These are phyloP conservation scores for Wallacemonas sp. DNA, from an alignment of 208 protist species.

Conservation along the genomic window DNA sequence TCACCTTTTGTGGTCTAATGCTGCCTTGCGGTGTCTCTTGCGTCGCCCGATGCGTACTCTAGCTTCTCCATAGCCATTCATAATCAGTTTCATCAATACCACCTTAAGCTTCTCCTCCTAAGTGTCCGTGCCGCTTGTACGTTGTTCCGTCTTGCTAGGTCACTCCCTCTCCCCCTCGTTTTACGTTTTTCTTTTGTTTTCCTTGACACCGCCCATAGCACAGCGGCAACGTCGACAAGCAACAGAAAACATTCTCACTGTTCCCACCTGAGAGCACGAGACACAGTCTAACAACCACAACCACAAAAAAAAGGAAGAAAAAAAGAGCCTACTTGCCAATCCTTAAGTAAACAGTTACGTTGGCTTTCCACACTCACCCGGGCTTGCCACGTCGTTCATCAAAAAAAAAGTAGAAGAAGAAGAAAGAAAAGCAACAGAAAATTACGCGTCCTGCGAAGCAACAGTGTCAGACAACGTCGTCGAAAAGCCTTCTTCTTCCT, in stretches of 20 bases:
- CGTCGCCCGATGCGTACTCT: no score
- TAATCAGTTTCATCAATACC: conserved; percentile 23
- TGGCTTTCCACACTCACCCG: no score
- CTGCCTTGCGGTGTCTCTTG: not conserved
- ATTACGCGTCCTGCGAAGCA: not conserved
- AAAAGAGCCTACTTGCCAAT: no score
- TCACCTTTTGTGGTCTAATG: conserved; percentile 1
- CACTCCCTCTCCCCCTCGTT: not conserved
- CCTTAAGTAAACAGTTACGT: no score
- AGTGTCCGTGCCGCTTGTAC: not conserved
- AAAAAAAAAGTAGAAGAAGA: no score
- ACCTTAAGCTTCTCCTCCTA: conserved; percentile 3
- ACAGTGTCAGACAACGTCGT: no score
- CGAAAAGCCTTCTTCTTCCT: no score
- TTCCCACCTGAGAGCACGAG: not conserved
- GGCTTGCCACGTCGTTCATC: no score
- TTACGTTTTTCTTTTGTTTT: not conserved
- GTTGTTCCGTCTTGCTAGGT: not conserved
- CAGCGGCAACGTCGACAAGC: no score
- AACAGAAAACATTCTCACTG: no score
- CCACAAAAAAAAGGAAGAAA: not conserved
- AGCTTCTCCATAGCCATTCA: conserved; percentile 5
- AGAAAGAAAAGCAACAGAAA: not conserved
- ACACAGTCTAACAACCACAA: not conserved
- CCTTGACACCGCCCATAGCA: no score